Conservation (phyloP, 257 asterid species). For the Mitragyna speciosa region DNA sequence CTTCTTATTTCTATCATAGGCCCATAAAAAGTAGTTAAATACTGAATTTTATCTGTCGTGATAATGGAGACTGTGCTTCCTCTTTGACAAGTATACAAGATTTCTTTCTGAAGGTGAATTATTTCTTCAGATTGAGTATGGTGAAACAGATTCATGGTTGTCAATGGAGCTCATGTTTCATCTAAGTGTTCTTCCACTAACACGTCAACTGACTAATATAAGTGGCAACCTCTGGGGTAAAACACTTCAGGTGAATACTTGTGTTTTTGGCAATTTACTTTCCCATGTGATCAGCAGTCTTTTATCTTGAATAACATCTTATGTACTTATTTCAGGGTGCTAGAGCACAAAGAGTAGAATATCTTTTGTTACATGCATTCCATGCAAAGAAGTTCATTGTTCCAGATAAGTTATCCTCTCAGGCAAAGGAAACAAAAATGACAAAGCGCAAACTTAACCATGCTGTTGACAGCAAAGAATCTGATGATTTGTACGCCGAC, state of each 20-base stretch:
- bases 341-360: constrained; percentile 98
- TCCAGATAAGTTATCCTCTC: constrained; percentile 75
- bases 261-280: not conserved
- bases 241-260: constrained; percentile 74
- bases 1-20: not conserved
- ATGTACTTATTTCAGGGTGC: constrained; percentile 70
- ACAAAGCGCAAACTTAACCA: constrained; percentile 60
- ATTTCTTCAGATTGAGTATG: constrained; percentile 71
- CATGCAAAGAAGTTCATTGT: constrained; percentile 89
- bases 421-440: constrained; percentile 54
- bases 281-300: not conserved
- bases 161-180: constrained; percentile 99
- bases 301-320: not conserved
- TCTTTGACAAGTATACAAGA: constrained; percentile 17
- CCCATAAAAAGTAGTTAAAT: not conserved
- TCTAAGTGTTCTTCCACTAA: constrained; percentile 89
- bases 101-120: constrained; percentile 20
- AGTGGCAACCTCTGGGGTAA: constrained; percentile 98
- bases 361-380: constrained; percentile 84
- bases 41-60: not conserved
- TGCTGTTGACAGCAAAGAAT: constrained; percentile 55
- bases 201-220: constrained; percentile 87
- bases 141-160: constrained; percentile 98
- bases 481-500: constrained; percentile 37
- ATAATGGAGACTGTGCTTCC: constrained; percentile 5